These are phyloP conservation scores for Penicillium dipodomyicola DNA, from an alignment of 495 filamentous ascomycete species.

Conservation along the genomic window DNA sequence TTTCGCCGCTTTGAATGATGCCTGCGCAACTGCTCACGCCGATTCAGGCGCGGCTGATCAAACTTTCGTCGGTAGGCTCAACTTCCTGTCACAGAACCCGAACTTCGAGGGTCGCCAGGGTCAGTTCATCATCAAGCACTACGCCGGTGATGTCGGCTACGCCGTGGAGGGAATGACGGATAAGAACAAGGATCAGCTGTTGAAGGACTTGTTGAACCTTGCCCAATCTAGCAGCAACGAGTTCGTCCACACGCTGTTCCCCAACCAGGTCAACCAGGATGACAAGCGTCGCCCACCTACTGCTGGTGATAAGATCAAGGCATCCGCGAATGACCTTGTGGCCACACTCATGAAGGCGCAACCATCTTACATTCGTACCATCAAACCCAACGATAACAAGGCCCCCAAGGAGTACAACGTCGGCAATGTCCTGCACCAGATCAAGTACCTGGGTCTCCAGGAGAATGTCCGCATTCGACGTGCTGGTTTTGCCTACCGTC, in stretches of 20 bases:
- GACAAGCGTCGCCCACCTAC: constrained; percentile 92
- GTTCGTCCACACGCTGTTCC: constrained; percentile 87
- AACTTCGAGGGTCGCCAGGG: constrained; percentile 92
- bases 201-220: constrained; percentile 91
- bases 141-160: constrained; percentile 97
- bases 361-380: constrained; percentile 97
- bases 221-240: constrained; percentile 78
- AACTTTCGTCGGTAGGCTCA: constrained; percentile 90
- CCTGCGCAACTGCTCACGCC: constrained; percentile 93
- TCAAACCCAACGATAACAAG: constrained; percentile 99
- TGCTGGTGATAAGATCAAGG: constrained; percentile 94
- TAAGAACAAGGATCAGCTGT: constrained; percentile 97
- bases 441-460: constrained; percentile 98
- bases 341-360: constrained; percentile 94
- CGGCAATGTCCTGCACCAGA: constrained; percentile 93
- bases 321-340: constrained; percentile 93
- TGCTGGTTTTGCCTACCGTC: constrained; percentile 95
- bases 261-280: constrained; percentile 90
- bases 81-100: constrained; percentile 79
- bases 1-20: constrained; percentile 95
- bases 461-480: constrained; percentile 98
- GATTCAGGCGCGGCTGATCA: constrained; percentile 92
- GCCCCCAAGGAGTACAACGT: constrained; percentile 87
- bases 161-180: constrained; percentile 96
- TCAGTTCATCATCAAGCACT: constrained; percentile 98